Conservation (phyloP, 106 monocot genomes). For the Platanthera guangdongensis region DNA sequence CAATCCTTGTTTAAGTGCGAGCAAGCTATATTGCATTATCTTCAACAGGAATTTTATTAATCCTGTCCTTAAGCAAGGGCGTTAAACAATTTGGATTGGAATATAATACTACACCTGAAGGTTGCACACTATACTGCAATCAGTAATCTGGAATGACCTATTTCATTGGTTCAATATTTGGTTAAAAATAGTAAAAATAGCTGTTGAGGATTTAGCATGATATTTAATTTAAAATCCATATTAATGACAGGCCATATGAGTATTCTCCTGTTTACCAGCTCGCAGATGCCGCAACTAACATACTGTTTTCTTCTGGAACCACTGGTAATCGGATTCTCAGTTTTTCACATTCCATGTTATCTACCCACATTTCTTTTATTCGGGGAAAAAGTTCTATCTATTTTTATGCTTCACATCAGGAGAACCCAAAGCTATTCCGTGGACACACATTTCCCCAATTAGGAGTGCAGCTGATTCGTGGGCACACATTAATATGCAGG, state of each 20-base stretch:
- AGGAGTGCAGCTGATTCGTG: constrained; percentile 74
- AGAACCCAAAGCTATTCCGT: constrained; percentile 94
- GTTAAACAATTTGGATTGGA: background rate
- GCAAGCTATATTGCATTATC: background rate
- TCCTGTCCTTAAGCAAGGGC: background rate
- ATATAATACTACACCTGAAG: background rate
- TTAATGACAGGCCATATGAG: constrained; percentile 30
- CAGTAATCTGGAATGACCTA: background rate
- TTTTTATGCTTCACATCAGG: constrained; percentile 30
- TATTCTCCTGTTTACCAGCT: constrained; percentile 63
- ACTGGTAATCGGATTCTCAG: constrained; percentile 40
- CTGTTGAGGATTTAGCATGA: background rate
- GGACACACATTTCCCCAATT: constrained; percentile 85
- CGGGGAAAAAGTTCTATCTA: background rate
- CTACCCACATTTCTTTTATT: background rate
- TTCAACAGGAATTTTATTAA: background rate
- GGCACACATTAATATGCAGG: constrained; percentile 67
- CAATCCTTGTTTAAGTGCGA: background rate
- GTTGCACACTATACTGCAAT: background rate
- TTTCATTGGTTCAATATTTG: background rate
- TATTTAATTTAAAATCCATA: background rate
- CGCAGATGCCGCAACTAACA: constrained; percentile 49
- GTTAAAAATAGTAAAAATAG: background rate
- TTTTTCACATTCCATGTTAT: background rate
- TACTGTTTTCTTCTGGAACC: constrained; percentile 96